Conservation (phyloP, 2,329 filamentous ascomycete species). For the Truncatella angustata region DNA sequence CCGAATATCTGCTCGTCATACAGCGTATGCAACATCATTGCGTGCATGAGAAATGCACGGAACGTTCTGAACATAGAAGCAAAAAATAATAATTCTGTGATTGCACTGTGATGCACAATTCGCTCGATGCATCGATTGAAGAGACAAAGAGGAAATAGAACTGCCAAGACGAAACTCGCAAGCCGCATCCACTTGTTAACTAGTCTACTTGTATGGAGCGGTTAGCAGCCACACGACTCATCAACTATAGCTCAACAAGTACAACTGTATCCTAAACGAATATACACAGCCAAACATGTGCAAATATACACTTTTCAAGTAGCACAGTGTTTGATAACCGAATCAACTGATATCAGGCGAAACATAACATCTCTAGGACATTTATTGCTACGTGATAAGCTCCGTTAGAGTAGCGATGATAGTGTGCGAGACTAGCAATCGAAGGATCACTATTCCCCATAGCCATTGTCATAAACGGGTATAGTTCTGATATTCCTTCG, state of each 20-base stretch:
- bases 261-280: too few species aligned
- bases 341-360: too few species aligned
- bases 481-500: neutral
- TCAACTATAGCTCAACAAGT: too few species aligned
- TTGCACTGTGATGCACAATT: neutral
- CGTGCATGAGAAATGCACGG: constrained; percentile 1
- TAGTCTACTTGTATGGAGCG: too few species aligned
- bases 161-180: neutral
- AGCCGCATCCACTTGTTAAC: too few species aligned
- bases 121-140: neutral
- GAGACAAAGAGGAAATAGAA: neutral
- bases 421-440: neutral
- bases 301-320: too few species aligned
- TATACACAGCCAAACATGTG: too few species aligned
- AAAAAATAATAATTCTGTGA: neutral
- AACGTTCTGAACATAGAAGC: constrained; percentile 4
- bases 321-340: too few species aligned
- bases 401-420: too few species aligned
- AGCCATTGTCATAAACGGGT: neutral
- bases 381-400: too few species aligned
- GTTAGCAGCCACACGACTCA: too few species aligned
- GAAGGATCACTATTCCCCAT: neutral
- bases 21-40: neutral
- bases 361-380: too few species aligned
- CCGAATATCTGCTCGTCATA: neutral